Conservation (phyloP, 1,284 basidiomycete species). For the Boletellus dicymbophilus region DNA sequence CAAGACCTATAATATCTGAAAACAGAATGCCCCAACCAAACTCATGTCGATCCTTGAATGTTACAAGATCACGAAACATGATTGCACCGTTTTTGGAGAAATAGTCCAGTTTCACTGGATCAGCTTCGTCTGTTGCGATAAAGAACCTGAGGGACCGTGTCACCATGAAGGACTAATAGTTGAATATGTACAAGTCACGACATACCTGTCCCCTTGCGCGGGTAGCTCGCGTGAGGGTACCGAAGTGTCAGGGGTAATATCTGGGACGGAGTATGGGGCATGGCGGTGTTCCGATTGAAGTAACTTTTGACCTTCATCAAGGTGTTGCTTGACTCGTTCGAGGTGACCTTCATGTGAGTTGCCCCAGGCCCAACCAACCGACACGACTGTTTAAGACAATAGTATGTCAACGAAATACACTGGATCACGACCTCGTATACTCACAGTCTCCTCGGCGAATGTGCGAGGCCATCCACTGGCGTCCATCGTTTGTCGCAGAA, state of each 20-base stretch:
- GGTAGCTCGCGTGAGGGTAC: constrained; percentile 24
- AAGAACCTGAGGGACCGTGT: constrained; percentile 37
- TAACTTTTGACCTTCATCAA: constrained; percentile 29
- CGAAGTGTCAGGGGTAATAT: constrained; percentile 15
- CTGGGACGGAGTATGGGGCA: constrained; percentile 21
- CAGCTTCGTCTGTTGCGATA: constrained; percentile 43
- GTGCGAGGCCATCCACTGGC: constrained; percentile 42
- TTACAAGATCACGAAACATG: constrained; percentile 39
- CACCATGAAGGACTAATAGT: background rate
- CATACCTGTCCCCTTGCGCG: constrained; percentile 20
- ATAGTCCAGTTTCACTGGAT: constrained; percentile 32
- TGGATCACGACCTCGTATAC: constrained; percentile 5
- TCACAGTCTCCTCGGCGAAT: constrained; percentile 44
- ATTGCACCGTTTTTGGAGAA: constrained; percentile 36
- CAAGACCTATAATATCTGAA: constrained; percentile 41
- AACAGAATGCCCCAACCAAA: constrained; percentile 42
- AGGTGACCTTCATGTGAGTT: constrained; percentile 37
- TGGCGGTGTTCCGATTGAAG: constrained; percentile 21
- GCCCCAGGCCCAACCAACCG: constrained; percentile 38
- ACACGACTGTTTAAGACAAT: constrained; percentile 29
- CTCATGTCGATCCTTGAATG: constrained; percentile 35
- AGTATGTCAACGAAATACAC: background rate
- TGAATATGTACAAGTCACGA: background rate
- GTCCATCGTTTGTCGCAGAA: constrained; percentile 29
- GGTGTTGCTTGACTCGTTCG: constrained; percentile 32